Evolutionary conservation across 2,329 filamentous ascomycete species (phyloP).

Genomic region (Volutella citrinella): DNA sequence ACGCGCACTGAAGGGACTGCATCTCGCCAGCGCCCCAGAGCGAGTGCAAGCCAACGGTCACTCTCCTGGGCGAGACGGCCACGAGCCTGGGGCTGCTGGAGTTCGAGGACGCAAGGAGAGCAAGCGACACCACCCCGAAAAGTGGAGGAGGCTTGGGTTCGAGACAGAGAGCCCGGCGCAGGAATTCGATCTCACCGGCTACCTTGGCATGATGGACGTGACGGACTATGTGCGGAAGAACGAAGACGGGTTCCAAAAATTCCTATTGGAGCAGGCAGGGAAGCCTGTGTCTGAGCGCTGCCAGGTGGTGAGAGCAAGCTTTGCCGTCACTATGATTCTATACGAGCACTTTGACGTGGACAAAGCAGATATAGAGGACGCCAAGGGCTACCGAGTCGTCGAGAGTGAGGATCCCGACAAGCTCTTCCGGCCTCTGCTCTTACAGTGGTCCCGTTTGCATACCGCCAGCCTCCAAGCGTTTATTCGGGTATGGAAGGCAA

Average conservation of each 20-base stretch:
- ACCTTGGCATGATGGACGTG: slow-evolving; percentile 95
- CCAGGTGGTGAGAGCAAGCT: slow-evolving; percentile 80
- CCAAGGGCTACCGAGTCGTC: slow-evolving; percentile 69
- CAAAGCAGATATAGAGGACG: slow-evolving; percentile 74
- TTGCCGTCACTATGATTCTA: slow-evolving; percentile 81
- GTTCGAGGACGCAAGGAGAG: slow-evolving; percentile 51
- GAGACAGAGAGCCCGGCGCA: slow-evolving; percentile 81
- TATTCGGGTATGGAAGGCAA: slow-evolving; percentile 88
- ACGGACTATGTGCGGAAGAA: slow-evolving; percentile 91
- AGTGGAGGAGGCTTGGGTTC: slow-evolving; percentile 91
- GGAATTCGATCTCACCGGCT: slow-evolving; percentile 85
- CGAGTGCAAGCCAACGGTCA: slow-evolving; percentile 37
- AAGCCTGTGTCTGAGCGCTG: slow-evolving; percentile 71
- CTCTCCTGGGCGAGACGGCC: slow-evolving; percentile 34
- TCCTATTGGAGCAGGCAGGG: slow-evolving; percentile 83
- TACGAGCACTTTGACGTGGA: slow-evolving; percentile 97
- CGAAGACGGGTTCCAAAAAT: slow-evolving; percentile 88
- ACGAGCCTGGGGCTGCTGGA: slow-evolving; percentile 20
- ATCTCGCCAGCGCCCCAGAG: slow-evolving; percentile 76
- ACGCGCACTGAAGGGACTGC: slow-evolving; percentile 78
- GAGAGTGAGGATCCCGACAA: slow-evolving; percentile 80
- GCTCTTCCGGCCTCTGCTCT: slow-evolving; percentile 78
- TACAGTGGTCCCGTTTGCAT: slow-evolving; percentile 93
- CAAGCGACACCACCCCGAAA: slow-evolving; percentile 77
- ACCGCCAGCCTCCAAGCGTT: slow-evolving; percentile 83